Evolutionary conservation across 192 early-diverging fungal genomes (phyloP).

Genomic region (Entrophospora sp.): DNA sequence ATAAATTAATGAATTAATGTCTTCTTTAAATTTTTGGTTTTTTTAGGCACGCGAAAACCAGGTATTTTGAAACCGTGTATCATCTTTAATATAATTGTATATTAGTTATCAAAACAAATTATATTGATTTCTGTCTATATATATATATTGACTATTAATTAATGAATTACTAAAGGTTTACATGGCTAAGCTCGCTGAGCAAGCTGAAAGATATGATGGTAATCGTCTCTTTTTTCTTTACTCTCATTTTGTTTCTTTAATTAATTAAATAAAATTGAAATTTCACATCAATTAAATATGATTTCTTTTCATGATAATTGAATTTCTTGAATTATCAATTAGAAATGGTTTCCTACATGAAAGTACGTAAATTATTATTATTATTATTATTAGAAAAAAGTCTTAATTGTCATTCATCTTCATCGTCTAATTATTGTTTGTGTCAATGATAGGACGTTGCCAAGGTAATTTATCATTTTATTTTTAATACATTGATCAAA

Average conservation of each 20-base stretch:
- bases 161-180: constrained; percentile 62
- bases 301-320: too few species aligned
- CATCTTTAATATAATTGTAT: not conserved
- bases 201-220: constrained; percentile 94
- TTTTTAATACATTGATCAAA: constrained; percentile 66
- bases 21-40: not conserved
- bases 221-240: constrained; percentile 13
- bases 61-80: constrained; percentile 22
- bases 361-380: not conserved
- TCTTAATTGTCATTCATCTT: constrained; percentile 44
- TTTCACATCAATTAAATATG: too few species aligned
- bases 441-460: constrained; percentile 29
- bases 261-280: not conserved
- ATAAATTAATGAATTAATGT: not conserved
- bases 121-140: too few species aligned
- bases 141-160: too few species aligned
- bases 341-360: constrained; percentile 35
- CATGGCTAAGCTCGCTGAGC: constrained; percentile 98
- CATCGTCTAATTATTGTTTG: not conserved
- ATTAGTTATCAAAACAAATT: not conserved
- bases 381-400: constrained; percentile 18
- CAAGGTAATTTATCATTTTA: too few species aligned
- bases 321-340: not conserved
- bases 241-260: not conserved
- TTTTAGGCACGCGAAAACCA: constrained; percentile 27